phyloP scores from a whole-genome alignment of 2,329 filamentous ascomycete genomes.

The Aspergillus hortae region DNA sequence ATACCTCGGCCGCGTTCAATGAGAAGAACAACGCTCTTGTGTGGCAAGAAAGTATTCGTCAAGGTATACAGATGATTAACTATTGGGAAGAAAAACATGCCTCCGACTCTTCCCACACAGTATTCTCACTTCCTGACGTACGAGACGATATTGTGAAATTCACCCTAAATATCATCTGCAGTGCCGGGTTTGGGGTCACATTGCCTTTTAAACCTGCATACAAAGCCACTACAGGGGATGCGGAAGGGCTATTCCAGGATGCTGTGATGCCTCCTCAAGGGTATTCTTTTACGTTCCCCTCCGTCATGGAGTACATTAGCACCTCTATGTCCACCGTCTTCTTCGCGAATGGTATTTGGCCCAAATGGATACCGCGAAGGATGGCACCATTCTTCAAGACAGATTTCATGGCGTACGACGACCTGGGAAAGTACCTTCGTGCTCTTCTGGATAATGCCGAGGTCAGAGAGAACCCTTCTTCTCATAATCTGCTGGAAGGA shows the following conservation, averaged over 20 bases:
- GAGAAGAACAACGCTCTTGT: slow-evolving; percentile 41
- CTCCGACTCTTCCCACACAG: background rate
- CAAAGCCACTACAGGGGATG: slow-evolving; percentile 14
- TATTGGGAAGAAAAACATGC: slow-evolving; percentile 12
- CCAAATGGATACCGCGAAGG: slow-evolving; percentile 16
- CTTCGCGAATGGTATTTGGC: slow-evolving; percentile 16
- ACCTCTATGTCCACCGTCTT: slow-evolving; percentile 9
- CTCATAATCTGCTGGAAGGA: slow-evolving; percentile 13
- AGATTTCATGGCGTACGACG: slow-evolving; percentile 26
- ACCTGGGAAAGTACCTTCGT: slow-evolving; percentile 16
- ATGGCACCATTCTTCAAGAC: slow-evolving; percentile 28
- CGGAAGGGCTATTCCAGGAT: slow-evolving; percentile 21
- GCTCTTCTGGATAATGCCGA: slow-evolving; percentile 11
- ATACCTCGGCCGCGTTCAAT: slow-evolving; percentile 43
- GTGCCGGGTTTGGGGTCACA: slow-evolving; percentile 33
- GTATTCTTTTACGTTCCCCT: slow-evolving; percentile 20
- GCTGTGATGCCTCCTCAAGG: slow-evolving; percentile 13
- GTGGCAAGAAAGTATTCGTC: slow-evolving; percentile 34
- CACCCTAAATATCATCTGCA: slow-evolving; percentile 37
- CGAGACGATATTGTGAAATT: slow-evolving; percentile 33
- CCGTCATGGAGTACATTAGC: slow-evolving; percentile 24
- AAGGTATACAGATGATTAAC: slow-evolving; percentile 31
- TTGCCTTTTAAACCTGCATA: slow-evolving; percentile 14
- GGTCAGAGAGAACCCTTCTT: slow-evolving; percentile 21
- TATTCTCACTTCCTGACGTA: slow-evolving; percentile 14